Evolutionary conservation across 2,329 filamentous ascomycete species (phyloP).

Genomic region (Alternaria brassicicola): DNA sequence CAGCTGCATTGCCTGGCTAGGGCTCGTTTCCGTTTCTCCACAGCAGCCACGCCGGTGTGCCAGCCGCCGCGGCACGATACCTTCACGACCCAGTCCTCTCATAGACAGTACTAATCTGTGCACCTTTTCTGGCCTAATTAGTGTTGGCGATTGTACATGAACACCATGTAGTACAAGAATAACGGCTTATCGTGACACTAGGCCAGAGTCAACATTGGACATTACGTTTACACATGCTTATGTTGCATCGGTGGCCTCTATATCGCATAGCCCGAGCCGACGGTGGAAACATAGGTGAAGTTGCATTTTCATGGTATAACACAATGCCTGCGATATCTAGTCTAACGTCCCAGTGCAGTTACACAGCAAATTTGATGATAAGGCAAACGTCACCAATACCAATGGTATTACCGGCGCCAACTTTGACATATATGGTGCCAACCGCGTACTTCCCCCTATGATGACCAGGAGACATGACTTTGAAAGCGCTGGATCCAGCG

Average conservation of each 20-base stretch:
- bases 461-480: background rate
- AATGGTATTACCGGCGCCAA: slow-evolving; percentile 12
- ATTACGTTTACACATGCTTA: slow-evolving; percentile 5
- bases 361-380: background rate
- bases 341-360: background rate
- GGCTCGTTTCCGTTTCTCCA: background rate
- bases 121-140: background rate
- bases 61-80: background rate
- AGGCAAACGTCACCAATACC: background rate
- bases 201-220: background rate
- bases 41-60: background rate
- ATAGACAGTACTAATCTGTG: background rate
- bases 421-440: slow-evolving; percentile 13
- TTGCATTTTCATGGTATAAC: background rate
- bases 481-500: background rate
- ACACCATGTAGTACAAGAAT: background rate
- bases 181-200: background rate
- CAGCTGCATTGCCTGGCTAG: too few relatives aligned
- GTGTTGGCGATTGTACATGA: background rate
- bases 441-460: slow-evolving; percentile 5
- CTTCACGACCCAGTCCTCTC: background rate
- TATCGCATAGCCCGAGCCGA: background rate
- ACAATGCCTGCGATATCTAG: background rate
- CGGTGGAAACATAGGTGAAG: background rate
- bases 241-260: background rate